A percentile compares a stretch with the other conserved stretches of the same genome.
Evolutionary conservation across 2,329 filamentous ascomycete species (phyloP).

Genomic region (Aspergillus sergii): DNA sequence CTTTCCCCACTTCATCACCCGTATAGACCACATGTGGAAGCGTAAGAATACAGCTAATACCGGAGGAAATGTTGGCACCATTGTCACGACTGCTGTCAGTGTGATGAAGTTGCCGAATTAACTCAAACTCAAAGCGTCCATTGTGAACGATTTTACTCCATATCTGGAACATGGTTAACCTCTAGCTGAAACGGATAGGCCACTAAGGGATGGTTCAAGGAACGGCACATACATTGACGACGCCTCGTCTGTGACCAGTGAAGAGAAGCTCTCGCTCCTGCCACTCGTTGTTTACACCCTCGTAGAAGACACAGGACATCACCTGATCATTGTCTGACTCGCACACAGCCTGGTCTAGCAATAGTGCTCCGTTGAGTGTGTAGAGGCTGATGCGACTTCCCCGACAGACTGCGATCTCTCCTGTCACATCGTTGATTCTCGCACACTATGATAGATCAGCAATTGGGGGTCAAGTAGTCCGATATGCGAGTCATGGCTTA

Average conservation of each 20-base stretch:
- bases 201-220: not conserved
- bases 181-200: slow-evolving; percentile 18
- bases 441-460: slow-evolving; percentile 63
- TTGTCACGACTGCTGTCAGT: slow-evolving; percentile 68
- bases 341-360: slow-evolving; percentile 82
- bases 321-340: slow-evolving; percentile 73
- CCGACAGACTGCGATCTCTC: slow-evolving; percentile 83
- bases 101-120: slow-evolving; percentile 82
- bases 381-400: slow-evolving; percentile 76
- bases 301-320: slow-evolving; percentile 85
- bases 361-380: slow-evolving; percentile 81
- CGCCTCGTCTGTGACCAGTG: slow-evolving; percentile 80
- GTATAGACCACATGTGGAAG: slow-evolving; percentile 86
- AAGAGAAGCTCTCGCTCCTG: slow-evolving; percentile 83
- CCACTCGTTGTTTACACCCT: slow-evolving; percentile 89
- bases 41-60: slow-evolving; percentile 83
- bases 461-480: not conserved
- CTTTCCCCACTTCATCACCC: slow-evolving; percentile 88
- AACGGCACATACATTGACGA: slow-evolving; percentile 67
- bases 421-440: slow-evolving; percentile 84
- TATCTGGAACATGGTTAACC: slow-evolving; percentile 42
- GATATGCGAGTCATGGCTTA: slow-evolving; percentile 24
- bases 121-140: slow-evolving; percentile 73
- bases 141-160: slow-evolving; percentile 60
- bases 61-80: slow-evolving; percentile 58